phyloP scores from a whole-genome alignment of 176 grass and related monocot species.

The Hordeum marinum region DNA sequence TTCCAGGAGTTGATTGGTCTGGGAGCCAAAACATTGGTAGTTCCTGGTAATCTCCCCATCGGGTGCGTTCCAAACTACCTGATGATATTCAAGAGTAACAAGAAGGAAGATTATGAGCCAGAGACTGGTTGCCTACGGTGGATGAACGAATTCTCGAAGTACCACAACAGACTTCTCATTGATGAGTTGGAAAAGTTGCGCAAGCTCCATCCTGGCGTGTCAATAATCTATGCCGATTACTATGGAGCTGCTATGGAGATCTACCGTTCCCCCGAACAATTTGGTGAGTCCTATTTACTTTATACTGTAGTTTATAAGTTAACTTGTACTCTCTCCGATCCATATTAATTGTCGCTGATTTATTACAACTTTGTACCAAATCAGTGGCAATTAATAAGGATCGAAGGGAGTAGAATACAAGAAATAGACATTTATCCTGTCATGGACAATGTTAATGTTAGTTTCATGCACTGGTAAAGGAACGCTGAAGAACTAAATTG shows the following conservation, averaged over 20 bases:
- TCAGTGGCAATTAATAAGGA: too few relatives aligned
- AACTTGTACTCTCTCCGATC: too few relatives aligned
- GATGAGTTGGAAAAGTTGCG: constrained; percentile 53
- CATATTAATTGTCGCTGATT: too few relatives aligned
- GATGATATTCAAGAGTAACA: constrained; percentile 50
- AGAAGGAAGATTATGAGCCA: constrained; percentile 66
- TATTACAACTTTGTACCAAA: too few relatives aligned
- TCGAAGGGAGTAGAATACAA: too few relatives aligned
- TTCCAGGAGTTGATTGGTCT: constrained; percentile 67
- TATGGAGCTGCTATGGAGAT: constrained; percentile 70
- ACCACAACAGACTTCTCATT: constrained; percentile 63
- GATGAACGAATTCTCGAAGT: constrained; percentile 72
- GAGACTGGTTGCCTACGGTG: constrained; percentile 75
- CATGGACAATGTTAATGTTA: too few relatives aligned
- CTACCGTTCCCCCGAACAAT: constrained; percentile 44
- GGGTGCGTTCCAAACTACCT: constrained; percentile 71
- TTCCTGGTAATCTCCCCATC: constrained; percentile 87
- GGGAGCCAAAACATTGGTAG: constrained; percentile 70
- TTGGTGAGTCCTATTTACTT: constrained; percentile 44
- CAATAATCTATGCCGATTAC: constrained; percentile 79
- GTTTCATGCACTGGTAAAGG: too few relatives aligned
- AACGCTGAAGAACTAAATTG: too few relatives aligned
- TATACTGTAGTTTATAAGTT: too few relatives aligned
- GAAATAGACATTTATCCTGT: too few relatives aligned
- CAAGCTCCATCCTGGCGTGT: constrained; percentile 36